A percentile compares a stretch with the other conserved stretches of the same genome.
Evolutionary conservation across 2,329 filamentous ascomycete genomes (phyloP).

Genomic region (Ophiostoma sp.): DNA sequence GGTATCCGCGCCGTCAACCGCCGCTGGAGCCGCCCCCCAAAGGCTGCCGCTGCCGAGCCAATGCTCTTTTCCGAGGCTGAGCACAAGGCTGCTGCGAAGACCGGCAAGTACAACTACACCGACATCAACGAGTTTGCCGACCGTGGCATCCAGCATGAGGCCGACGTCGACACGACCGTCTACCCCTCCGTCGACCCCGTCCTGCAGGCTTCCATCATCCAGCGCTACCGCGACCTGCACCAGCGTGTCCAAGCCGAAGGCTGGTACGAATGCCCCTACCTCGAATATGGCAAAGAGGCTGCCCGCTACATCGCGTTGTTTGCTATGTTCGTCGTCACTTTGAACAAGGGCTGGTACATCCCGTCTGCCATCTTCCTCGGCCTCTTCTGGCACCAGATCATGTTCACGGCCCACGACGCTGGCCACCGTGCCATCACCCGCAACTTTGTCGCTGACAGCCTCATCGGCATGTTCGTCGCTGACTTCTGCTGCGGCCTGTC

Average conservation of each 20-base stretch:
- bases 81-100: background rate
- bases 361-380: conserved; percentile 55
- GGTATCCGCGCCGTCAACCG: conserved; percentile 19
- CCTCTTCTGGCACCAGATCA: conserved; percentile 62
- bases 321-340: conserved; percentile 39
- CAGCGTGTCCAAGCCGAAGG: conserved; percentile 49
- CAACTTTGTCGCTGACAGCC: conserved; percentile 52
- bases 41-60: background rate
- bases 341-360: conserved; percentile 50
- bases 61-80: conserved; percentile 5
- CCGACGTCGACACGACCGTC: conserved; percentile 34
- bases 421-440: conserved; percentile 59
- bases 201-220: conserved; percentile 50
- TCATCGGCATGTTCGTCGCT: conserved; percentile 58
- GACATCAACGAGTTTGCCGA: conserved; percentile 31
- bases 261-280: conserved; percentile 54
- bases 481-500: conserved; percentile 62
- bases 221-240: conserved; percentile 53
- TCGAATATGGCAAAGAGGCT: conserved; percentile 54
- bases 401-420: conserved; percentile 63
- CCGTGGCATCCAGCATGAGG: conserved; percentile 35
- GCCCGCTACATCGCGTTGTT: conserved; percentile 52
- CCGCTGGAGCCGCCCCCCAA: conserved; percentile 12
- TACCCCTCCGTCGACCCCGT: conserved; percentile 51
- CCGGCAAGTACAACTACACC: conserved; percentile 7